Evolutionary conservation across 2,329 filamentous ascomycete species (phyloP).

Genomic region (Alternaria postmessia): DNA sequence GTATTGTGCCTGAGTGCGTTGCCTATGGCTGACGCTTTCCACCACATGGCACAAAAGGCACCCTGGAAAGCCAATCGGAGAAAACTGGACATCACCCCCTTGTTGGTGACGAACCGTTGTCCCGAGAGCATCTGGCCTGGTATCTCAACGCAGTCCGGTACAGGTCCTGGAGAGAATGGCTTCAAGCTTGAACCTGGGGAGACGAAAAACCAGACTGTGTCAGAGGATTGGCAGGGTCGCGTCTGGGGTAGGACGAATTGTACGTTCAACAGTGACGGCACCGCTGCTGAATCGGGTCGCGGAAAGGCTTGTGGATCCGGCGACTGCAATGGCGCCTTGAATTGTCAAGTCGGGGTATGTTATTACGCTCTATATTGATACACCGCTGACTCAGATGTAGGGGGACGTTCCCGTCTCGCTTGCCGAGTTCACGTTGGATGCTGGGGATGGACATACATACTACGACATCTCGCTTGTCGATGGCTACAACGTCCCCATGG

Average conservation of each 20-base stretch:
- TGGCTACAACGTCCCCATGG: constrained; percentile 81
- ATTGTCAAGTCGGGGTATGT: constrained; percentile 74
- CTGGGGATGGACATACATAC: constrained; percentile 73
- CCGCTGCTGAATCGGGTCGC: constrained; percentile 57
- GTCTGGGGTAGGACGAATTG: constrained; percentile 88
- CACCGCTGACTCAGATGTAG: constrained; percentile 51
- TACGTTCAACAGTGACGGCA: constrained; percentile 72
- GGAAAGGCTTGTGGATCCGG: constrained; percentile 73
- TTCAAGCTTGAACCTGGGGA: constrained; percentile 71
- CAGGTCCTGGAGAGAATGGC: constrained; percentile 70
- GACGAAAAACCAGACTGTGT: constrained; percentile 69
- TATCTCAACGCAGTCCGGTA: constrained; percentile 75
- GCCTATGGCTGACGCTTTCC: constrained; percentile 36
- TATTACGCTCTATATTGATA: background rate
- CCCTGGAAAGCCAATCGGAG: constrained; percentile 40
- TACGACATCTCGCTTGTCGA: constrained; percentile 88
- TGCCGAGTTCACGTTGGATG: constrained; percentile 80
- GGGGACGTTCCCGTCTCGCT: constrained; percentile 78
- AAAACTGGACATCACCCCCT: constrained; percentile 56
- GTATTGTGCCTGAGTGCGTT: constrained; percentile 32
- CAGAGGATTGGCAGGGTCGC: constrained; percentile 79
- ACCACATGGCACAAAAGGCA: constrained; percentile 45
- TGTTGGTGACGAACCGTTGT: constrained; percentile 77
- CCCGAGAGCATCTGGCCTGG: constrained; percentile 77
- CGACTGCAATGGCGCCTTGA: constrained; percentile 75